A percentile compares a stretch with the other conserved stretches of the same genome.
These are phyloP conservation scores for Petrea volubilis DNA, from an alignment of 257 asterid species.

Conservation along the genomic window DNA sequence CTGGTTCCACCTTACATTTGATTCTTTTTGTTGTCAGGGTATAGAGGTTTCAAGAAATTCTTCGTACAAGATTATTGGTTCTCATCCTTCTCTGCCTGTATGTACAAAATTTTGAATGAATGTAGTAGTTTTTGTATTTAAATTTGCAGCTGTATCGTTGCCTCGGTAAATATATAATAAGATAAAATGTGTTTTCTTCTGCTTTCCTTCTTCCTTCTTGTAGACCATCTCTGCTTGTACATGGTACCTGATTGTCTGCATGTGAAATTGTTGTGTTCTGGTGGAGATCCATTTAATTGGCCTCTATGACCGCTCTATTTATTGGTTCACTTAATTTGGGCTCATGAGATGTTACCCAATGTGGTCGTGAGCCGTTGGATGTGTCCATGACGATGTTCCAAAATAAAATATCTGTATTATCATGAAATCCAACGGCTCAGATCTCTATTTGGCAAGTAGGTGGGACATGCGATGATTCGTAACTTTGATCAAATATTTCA, in stretches of 20 bases:
- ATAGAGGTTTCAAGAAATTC: background rate
- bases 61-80: background rate
- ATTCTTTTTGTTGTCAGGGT: background rate
- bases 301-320: background rate
- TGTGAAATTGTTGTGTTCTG: background rate
- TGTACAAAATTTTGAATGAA: background rate
- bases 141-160: background rate
- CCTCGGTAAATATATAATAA: background rate
- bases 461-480: too few relatives aligned
- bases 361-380: too few relatives aligned
- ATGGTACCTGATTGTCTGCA: background rate
- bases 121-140: slow-evolving; percentile 3
- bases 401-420: too few relatives aligned
- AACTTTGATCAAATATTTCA: too few relatives aligned
- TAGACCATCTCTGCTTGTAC: background rate
- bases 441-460: too few relatives aligned
- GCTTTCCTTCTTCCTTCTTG: too few relatives aligned
- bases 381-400: too few relatives aligned
- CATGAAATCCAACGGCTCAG: too few relatives aligned
- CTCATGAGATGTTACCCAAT: too few relatives aligned
- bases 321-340: background rate
- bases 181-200: too few relatives aligned
- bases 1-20: background rate
- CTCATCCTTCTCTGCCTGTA: slow-evolving; percentile 2
- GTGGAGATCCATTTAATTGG: background rate